phyloP scores from a whole-genome alignment of 768 basidiomycete genomes.

The Hypholoma sublateritium region DNA sequence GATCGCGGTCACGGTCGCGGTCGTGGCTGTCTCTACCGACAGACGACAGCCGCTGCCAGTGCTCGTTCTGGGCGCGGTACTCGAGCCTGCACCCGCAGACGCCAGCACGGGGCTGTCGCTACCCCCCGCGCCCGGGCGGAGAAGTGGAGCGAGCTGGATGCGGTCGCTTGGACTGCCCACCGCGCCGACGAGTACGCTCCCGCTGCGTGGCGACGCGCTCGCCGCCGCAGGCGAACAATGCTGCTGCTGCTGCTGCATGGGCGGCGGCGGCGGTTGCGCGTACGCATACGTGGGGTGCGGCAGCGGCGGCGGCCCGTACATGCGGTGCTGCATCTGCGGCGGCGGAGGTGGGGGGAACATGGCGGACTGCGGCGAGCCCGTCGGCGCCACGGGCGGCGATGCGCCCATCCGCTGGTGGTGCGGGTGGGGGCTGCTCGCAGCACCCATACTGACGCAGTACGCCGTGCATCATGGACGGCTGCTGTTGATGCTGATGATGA shows the following conservation, averaged over 20 bases:
- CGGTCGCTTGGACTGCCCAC: conserved; percentile 31
- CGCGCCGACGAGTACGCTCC: conserved; percentile 11
- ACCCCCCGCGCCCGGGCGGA: conserved; percentile 16
- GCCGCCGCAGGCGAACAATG: not conserved
- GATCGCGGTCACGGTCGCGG: conserved; percentile 11
- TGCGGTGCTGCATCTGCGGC: conserved; percentile 18
- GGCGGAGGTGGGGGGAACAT: conserved; percentile 21
- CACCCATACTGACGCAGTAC: conserved; percentile 19
- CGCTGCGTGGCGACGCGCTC: not conserved
- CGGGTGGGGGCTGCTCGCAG: conserved; percentile 29
- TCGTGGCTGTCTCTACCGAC: not conserved
- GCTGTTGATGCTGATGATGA: conserved; percentile 23
- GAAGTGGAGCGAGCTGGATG: conserved; percentile 59
- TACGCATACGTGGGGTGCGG: conserved; percentile 10
- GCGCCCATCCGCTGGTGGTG: conserved; percentile 15
- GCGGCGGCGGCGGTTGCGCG: conserved; percentile 2
- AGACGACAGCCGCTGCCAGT: conserved; percentile 11
- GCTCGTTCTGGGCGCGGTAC: conserved; percentile 15
- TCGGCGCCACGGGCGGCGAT: conserved; percentile 9
- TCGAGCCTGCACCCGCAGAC: not conserved
- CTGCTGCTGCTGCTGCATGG: not conserved
- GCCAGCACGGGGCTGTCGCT: not conserved
- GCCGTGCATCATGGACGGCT: conserved; percentile 17
- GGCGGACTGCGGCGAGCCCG: conserved; percentile 15
- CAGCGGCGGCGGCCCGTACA: conserved; percentile 21